phyloP scores from a whole-genome alignment of 2,329 filamentous ascomycete species.

The Fusarium fracticaudum region DNA sequence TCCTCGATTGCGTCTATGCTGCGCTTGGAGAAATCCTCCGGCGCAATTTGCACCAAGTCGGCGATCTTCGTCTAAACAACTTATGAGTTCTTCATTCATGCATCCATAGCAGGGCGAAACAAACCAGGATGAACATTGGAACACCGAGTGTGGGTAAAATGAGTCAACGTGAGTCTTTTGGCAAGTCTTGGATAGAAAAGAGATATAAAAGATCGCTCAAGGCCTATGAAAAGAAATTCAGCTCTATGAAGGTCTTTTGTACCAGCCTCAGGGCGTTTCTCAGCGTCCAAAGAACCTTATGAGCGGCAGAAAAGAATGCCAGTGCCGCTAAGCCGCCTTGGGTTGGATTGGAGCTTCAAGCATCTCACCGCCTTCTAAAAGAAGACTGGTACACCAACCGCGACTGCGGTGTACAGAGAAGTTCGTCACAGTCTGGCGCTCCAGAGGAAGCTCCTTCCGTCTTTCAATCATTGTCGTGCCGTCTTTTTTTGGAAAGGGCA shows the following conservation, averaged over 20 bases:
- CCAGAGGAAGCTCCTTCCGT: conserved; percentile 14
- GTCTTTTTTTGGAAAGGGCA: conserved; percentile 24
- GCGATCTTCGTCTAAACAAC: conserved; percentile 82
- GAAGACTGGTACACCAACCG: not conserved
- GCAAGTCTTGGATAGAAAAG: not conserved
- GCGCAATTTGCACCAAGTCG: conserved; percentile 92
- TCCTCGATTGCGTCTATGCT: conserved; percentile 90
- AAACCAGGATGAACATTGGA: conserved; percentile 63
- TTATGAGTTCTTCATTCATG: conserved; percentile 20
- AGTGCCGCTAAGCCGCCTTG: not conserved
- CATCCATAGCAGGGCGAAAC: conserved; percentile 21
- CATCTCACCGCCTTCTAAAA: conserved; percentile 14
- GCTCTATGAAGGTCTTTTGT: not conserved
- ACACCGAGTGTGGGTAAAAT: not conserved
- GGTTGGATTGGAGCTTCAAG: accelerated
- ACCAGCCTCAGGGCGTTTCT: conserved; percentile 2
- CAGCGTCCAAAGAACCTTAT: conserved; percentile 13
- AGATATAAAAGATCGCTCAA: not conserved
- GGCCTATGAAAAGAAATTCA: not conserved
- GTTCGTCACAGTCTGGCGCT: conserved; percentile 21
- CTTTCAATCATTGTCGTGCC: conserved; percentile 23
- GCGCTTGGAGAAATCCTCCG: conserved; percentile 85
- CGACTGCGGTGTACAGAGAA: conserved; percentile 26
- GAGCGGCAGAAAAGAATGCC: conserved; percentile 39
- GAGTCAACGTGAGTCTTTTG: not conserved